phyloP scores from a whole-genome alignment of 306 rosid genomes.

The Lagenaria siceraria region DNA sequence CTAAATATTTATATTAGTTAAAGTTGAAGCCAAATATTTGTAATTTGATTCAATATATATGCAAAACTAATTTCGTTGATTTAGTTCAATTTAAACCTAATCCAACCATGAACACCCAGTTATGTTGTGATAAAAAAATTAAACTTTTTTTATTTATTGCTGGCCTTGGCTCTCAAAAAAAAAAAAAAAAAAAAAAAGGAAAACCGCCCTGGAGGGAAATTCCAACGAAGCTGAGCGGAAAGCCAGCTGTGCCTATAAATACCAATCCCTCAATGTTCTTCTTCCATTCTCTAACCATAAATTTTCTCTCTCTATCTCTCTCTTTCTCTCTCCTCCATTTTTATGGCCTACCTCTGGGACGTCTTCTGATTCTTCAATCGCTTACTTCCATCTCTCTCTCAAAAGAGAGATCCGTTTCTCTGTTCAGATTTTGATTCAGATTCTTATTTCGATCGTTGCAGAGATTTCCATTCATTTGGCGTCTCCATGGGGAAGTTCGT shows the following conservation, averaged over 20 bases:
- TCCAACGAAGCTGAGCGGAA: not conserved
- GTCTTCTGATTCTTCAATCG: conserved; percentile 10
- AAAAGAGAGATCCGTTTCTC: not conserved
- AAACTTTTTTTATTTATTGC: too few species aligned
- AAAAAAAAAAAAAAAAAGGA: too few species aligned
- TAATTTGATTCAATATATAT: too few species aligned
- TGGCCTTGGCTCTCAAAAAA: too few species aligned
- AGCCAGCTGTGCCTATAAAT: conserved; percentile 11
- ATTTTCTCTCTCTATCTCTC: not conserved
- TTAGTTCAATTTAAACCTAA: too few species aligned
- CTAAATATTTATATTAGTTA: too few species aligned
- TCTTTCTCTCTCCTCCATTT: not conserved
- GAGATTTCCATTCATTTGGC: not conserved
- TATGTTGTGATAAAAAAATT: too few species aligned
- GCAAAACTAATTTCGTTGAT: too few species aligned
- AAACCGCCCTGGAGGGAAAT: not conserved
- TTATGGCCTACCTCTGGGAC: conserved; percentile 25
- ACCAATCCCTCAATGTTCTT: not conserved
- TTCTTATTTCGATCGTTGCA: not conserved
- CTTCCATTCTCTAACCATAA: not conserved
- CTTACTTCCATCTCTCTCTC: not conserved
- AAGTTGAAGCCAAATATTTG: too few species aligned
- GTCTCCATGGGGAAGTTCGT: conserved; percentile 36
- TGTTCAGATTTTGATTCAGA: too few species aligned
- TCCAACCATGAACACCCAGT: too few species aligned